Conservation (phyloP, 2,329 filamentous ascomycete species). For the Didymella glomerata region DNA sequence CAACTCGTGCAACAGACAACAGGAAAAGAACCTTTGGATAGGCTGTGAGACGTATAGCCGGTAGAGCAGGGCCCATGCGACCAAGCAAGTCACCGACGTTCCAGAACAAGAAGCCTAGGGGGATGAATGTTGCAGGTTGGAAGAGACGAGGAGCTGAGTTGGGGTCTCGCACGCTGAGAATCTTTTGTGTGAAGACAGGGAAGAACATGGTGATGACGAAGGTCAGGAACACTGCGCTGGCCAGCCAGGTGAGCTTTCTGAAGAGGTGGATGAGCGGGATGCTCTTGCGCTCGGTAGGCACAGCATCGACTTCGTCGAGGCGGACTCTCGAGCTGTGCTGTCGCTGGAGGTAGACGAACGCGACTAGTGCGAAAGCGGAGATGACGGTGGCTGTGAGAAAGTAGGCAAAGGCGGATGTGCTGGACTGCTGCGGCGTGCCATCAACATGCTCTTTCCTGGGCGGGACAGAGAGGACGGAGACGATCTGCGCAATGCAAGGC, state of each 20-base stretch:
- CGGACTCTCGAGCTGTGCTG: slow-evolving; percentile 54
- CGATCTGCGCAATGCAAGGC: slow-evolving; percentile 85
- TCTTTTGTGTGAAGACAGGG: slow-evolving; percentile 80
- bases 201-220: slow-evolving; percentile 93
- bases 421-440: slow-evolving; percentile 53
- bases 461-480: slow-evolving; percentile 76
- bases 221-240: slow-evolving; percentile 78
- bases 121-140: slow-evolving; percentile 81
- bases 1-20: slow-evolving; percentile 69
- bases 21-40: slow-evolving; percentile 73
- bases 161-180: slow-evolving; percentile 54
- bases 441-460: slow-evolving; percentile 55
- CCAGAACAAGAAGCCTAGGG: slow-evolving; percentile 91
- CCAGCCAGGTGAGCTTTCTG: slow-evolving; percentile 79
- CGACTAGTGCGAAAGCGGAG: slow-evolving; percentile 72
- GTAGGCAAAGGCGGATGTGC: slow-evolving; percentile 83
- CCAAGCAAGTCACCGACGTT: slow-evolving; percentile 71
- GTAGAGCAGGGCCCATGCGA: slow-evolving; percentile 64
- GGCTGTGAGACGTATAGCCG: slow-evolving; percentile 65
- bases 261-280: slow-evolving; percentile 73
- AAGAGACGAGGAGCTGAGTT: slow-evolving; percentile 66
- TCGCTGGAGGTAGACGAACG: slow-evolving; percentile 76
- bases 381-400: slow-evolving; percentile 87
- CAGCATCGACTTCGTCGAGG: slow-evolving; percentile 35
- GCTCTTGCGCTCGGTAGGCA: slow-evolving; percentile 50